Percentiles rank a stretch among this genome's conserved stretches.
These are phyloP conservation scores for Euphorbia tirucalli DNA, from an alignment of 345 rosid genomes.

Conservation along the genomic window DNA sequence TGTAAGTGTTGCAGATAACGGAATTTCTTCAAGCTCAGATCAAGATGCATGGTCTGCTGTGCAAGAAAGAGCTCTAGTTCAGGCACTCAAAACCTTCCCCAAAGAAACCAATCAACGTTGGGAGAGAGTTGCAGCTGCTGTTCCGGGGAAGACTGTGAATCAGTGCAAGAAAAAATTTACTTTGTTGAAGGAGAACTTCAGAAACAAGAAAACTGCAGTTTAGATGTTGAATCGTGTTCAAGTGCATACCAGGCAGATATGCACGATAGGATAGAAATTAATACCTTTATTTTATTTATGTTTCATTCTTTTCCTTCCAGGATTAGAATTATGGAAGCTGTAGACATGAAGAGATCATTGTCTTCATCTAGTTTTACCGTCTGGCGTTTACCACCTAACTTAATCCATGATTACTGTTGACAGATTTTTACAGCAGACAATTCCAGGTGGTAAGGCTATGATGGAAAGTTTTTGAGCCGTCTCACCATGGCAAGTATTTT, in stretches of 20 bases:
- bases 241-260: background rate
- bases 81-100: slow-evolving; percentile 94
- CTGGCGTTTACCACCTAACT: background rate
- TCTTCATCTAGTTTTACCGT: background rate
- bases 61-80: slow-evolving; percentile 92
- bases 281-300: background rate
- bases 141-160: slow-evolving; percentile 85
- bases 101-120: slow-evolving; percentile 87
- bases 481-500: background rate
- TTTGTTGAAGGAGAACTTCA: slow-evolving; percentile 70
- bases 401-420: background rate
- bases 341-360: background rate
- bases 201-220: slow-evolving; percentile 63
- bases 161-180: slow-evolving; percentile 96
- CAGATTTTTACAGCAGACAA: background rate
- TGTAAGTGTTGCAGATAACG: slow-evolving; percentile 32
- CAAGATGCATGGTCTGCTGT: slow-evolving; percentile 86
- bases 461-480: slow-evolving; percentile 10
- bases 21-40: slow-evolving; percentile 55
- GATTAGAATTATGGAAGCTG: background rate
- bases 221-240: slow-evolving; percentile 18
- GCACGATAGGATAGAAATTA: background rate
- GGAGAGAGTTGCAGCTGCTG: slow-evolving; percentile 98
- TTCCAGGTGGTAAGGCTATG: background rate
- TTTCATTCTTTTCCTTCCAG: background rate